phyloP scores from a whole-genome alignment of 768 basidiomycete species.

The Russula sp. region DNA sequence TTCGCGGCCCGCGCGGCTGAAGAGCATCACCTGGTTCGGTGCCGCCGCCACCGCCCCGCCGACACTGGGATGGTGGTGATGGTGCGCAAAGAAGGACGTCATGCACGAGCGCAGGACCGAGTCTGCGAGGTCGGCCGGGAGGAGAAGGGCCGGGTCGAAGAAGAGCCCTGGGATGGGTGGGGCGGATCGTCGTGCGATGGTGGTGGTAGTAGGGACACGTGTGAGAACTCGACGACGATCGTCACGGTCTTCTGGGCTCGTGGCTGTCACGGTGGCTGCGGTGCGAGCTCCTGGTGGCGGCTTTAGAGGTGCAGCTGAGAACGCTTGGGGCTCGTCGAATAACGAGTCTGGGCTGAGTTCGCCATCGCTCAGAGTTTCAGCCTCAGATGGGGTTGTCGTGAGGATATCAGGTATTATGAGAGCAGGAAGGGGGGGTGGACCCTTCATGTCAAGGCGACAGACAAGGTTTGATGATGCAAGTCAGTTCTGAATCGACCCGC shows the following conservation, averaged over 20 bases:
- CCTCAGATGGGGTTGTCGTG: neutral
- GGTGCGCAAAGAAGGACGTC: constrained; percentile 43
- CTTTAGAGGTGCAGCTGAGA: constrained; percentile 5
- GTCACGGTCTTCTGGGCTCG: constrained; percentile 1
- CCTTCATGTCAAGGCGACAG: constrained; percentile 1
- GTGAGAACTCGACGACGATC: neutral
- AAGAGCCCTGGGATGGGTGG: constrained; percentile 64
- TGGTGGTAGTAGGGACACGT: constrained; percentile 16
- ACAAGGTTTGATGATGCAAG: constrained; percentile 3
- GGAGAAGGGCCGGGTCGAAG: constrained; percentile 45
- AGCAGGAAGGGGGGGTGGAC: neutral
- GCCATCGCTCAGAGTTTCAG: constrained; percentile 3
- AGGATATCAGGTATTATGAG: neutral
- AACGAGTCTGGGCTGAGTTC: constrained; percentile 39
- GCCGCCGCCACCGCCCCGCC: too few species aligned
- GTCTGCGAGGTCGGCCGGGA: constrained; percentile 49
- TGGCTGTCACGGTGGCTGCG: neutral
- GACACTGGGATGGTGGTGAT: neutral
- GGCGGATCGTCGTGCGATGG: constrained; percentile 32
- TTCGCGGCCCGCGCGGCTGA: constrained; percentile 42
- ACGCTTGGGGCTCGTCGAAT: constrained; percentile 39
- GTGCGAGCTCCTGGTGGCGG: constrained; percentile 4
- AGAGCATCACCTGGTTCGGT: constrained; percentile 85
- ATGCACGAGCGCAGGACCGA: constrained; percentile 47
- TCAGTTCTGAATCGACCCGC: neutral